Evolutionary conservation across 2,329 filamentous ascomycete genomes (phyloP), one percentile per base, ranked within the genome.

Genomic region (Claviceps quebecensis): DNA sequence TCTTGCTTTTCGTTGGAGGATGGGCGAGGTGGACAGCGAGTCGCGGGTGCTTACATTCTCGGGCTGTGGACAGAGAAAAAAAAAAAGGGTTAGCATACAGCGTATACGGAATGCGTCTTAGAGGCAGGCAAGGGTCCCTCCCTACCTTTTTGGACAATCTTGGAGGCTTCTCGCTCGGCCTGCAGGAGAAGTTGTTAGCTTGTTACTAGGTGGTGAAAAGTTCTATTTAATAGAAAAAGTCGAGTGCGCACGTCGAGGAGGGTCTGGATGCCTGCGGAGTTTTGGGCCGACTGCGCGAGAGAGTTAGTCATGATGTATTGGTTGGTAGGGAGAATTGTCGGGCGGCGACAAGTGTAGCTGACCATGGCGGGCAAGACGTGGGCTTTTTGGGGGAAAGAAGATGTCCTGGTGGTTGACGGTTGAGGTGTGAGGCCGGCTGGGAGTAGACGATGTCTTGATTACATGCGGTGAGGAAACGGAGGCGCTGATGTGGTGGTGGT

Each of bases 151-250:
- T 97, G 91, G 53, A 98, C 90, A 68, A 98, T 98, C 80, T 96
- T 96, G 73, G 95, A 91, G 55, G 93, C 93, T 71, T 97, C 91
- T 71, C 89, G 86, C 80, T 98, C 93, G 62, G 93, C 90, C 91
- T 97, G 52, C 6, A 3, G n/a, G 52, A 7, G 4, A 16, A 6
- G 3, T 7, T 29, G 41, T 55, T 46, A 58, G 56, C 9, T 45
- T n/a, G 23, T 38, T 11, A 43, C 2, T 5, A 2, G 11, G n/a
- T 14, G 5, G 17, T 43, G 22, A 1, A 6, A 11, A 4, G 3
- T 41, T 41, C 8, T 9, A 19, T 41, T 41, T 2, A 4, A 19
- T 9, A n/a, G 2, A 40, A 40, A 4, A 14, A 22, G 40, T 1
- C 14, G 7, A 5, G 1, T 19, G 67, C 85, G 64, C 85, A 98